Evolutionary conservation across 371 early-diverging fungal genomes (phyloP).

Genomic region (Sanchytrium tribonematis): DNA sequence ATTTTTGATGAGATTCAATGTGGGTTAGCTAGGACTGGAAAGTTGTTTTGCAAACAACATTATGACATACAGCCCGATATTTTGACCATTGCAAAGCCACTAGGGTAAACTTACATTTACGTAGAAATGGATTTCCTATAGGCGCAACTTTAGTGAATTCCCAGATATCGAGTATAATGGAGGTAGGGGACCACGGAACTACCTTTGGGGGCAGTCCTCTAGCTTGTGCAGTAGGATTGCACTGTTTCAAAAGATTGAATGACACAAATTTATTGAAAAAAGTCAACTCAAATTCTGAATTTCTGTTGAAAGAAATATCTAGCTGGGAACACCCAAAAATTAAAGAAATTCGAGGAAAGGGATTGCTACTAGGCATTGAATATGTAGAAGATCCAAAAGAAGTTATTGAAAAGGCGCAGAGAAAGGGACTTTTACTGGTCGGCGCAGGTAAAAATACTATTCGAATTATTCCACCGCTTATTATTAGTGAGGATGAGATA

Average conservation of each 20-base stretch:
- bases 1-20: constrained; percentile 88
- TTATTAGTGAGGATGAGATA: constrained; percentile 31
- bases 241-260: background rate
- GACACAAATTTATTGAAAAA: background rate
- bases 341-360: constrained; percentile 48
- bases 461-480: constrained; percentile 63
- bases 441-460: constrained; percentile 62
- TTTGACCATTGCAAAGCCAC: constrained; percentile 75
- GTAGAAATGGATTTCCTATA: background rate
- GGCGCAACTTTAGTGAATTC: background rate
- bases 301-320: background rate
- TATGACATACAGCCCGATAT: constrained; percentile 60
- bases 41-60: constrained; percentile 54
- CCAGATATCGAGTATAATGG: background rate
- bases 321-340: constrained; percentile 9
- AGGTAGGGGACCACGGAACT: background rate
- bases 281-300: background rate
- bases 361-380: constrained; percentile 42
- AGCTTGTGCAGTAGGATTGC: background rate
- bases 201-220: background rate
- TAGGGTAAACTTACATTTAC: constrained; percentile 14
- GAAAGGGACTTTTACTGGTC: constrained; percentile 54
- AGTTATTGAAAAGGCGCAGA: constrained; percentile 33
- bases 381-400: constrained; percentile 5
- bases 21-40: constrained; percentile 80